Evolutionary conservation across 371 early-diverging fungal species (phyloP), one percentile per base, ranked within the genome.

Genomic region (Basidiobolus heterosporus): DNA sequence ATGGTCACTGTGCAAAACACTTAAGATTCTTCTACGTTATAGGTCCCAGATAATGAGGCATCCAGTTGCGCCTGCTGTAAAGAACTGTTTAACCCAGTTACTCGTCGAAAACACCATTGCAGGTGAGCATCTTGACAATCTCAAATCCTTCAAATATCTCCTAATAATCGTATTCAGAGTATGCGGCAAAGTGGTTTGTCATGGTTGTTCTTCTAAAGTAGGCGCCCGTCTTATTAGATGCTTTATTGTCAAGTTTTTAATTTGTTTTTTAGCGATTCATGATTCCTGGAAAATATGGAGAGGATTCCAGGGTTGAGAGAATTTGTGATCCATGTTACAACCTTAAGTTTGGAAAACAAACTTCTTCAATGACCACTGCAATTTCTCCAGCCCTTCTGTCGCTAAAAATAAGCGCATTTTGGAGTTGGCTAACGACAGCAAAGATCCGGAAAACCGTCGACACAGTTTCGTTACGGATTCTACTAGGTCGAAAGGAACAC

Each of bases 141-240:
- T 30, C 3, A 5, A 30, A 3, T 9, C 3, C 3, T 3, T 30
- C 30, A 30, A 30, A 30, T 9, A 30, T 3, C 9, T 30, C 9
- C 30, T 30, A 9, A 30, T 9, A 9, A 30, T 9, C 3, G 9
- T 30, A 5, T 30, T 9, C 30, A 30, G 30, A 30, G 30, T 70
- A 2, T 82, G 85, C 50, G 85, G 85, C 18, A 73, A 70, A 41
- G 66, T 83, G 17, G 77, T 80, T 16, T 83, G 84, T 54, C 68
- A 71, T 42, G 57, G 66, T 6, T 83, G 84, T 50, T 81, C 81
- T 8, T 57, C 70, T 45, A 61, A 55, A 2, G 62, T 30, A 30
- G 9, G 30, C n/a, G n/a, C n/a, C n/a, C n/a, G n/a, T 64, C 58
- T 45, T 50, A 44, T 41, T 41, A 45, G 40, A 39, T 16, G 21